A percentile compares a stretch with the other conserved stretches of the same genome.
Evolutionary conservation across 75 land plant species (phyloP).

Genomic region (Azolla pinnata): DNA sequence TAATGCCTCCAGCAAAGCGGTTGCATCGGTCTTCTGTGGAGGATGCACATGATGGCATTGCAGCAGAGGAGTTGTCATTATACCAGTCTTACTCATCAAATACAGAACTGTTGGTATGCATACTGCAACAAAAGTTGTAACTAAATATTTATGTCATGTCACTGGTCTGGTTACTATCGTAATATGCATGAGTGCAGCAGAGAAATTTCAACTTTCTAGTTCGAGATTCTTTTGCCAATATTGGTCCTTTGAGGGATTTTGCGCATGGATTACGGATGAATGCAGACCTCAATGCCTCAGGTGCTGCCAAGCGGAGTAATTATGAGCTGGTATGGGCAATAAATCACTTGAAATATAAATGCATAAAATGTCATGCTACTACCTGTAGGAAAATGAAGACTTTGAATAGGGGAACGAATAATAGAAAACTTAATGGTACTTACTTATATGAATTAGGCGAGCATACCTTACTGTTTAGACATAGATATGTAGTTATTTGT

Average conservation of each 20-base stretch:
- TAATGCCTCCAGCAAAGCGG: conserved; percentile 54
- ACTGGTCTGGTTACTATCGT: too few species aligned
- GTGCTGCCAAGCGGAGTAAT: conserved; percentile 79
- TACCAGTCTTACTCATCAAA: conserved; percentile 56
- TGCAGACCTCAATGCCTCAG: conserved; percentile 67
- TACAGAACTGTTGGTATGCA: conserved; percentile 43
- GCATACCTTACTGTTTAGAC: too few species aligned
- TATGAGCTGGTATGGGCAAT: conserved; percentile 95
- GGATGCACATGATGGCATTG: conserved; percentile 52
- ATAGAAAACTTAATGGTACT: too few species aligned
- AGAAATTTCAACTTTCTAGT: conserved; percentile 74
- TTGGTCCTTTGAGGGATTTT: conserved; percentile 97
- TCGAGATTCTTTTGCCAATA: conserved; percentile 78
- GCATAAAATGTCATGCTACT: not conserved
- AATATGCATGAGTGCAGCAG: conserved; percentile 44
- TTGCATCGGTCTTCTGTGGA: conserved; percentile 63
- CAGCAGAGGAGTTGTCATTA: conserved; percentile 72
- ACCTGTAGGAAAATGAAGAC: not conserved
- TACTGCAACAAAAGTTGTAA: too few species aligned
- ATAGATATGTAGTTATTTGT: too few species aligned
- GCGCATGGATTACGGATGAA: conserved; percentile 69
- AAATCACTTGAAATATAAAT: not conserved
- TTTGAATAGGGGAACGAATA: too few species aligned
- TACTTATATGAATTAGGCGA: too few species aligned
- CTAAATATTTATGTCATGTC: too few species aligned